phyloP scores from a whole-genome alignment of 2,329 filamentous ascomycete species.

The Trichophyton verrucosum region DNA sequence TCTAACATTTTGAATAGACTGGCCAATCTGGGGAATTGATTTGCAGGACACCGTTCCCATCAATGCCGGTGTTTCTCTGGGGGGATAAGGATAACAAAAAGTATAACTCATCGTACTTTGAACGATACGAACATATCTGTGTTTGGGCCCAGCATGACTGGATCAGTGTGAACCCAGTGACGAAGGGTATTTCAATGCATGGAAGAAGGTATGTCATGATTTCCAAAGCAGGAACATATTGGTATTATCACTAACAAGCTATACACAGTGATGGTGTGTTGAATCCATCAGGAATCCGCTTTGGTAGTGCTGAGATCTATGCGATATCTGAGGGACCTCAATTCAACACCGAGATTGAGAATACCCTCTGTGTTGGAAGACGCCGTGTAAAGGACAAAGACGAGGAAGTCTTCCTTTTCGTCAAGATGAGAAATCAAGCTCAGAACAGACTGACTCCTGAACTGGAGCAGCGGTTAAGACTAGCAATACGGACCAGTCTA shows the following conservation, averaged over 20 bases:
- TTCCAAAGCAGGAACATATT: not conserved
- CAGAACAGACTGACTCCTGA: constrained; percentile 16
- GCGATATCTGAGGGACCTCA: constrained; percentile 34
- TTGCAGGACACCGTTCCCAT: constrained; percentile 35
- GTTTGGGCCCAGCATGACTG: constrained; percentile 32
- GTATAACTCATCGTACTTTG: constrained; percentile 37
- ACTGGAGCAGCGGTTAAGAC: constrained; percentile 13
- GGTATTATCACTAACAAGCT: not conserved
- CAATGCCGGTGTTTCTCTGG: constrained; percentile 37
- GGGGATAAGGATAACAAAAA: constrained; percentile 29
- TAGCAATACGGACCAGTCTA: constrained; percentile 17
- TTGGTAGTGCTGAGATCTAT: constrained; percentile 38
- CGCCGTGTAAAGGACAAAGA: constrained; percentile 25
- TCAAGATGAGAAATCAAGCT: constrained; percentile 23
- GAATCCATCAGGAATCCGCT: constrained; percentile 38
- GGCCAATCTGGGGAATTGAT: constrained; percentile 36
- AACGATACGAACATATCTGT: constrained; percentile 28
- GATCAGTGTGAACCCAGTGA: constrained; percentile 31
- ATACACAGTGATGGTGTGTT: constrained; percentile 32
- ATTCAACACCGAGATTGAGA: constrained; percentile 26
- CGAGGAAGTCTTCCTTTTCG: constrained; percentile 32
- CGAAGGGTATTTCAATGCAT: constrained; percentile 32
- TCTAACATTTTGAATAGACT: constrained; percentile 3
- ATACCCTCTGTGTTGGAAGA: constrained; percentile 30
- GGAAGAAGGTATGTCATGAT: constrained; percentile 25